Base-by-base conservation (phyloP, 345 rosid genomes). In the Hibiscus tridactylites region DNA sequence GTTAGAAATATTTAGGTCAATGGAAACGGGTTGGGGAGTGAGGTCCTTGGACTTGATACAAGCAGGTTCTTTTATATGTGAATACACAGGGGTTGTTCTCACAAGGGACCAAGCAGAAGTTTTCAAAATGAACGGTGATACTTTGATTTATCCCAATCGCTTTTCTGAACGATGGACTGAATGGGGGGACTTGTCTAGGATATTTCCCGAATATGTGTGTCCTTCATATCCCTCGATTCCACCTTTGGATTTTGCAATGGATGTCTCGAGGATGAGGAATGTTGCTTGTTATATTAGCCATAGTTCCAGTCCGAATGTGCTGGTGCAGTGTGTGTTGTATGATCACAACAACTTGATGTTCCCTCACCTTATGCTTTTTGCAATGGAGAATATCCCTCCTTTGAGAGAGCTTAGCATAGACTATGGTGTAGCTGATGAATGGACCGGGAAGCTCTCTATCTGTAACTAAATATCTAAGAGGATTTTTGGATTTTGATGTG, bases 251-350 rank as follows among this genome's bases (percentile, higher is more conserved):
- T 92, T 85, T 60, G 96, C 97, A 15, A 82, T 95, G 96, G 98
- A 95, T 81, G 98, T 95, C 42, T 92, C 99, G 0, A 89, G 85
- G 81, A 84, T 90, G 97, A 85, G 99, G 83, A 95, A 92, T 75
- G 94, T 87, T 73, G 96, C 99, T 57, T 92, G 97, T 71, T 95
- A 95, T 75, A 84, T 95, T 52, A 90, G 99, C 79, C 98, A 95
- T 56, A 89, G 97, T 81, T 70, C 84, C 57, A 80, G 83, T 78
- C 96, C 99, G 9, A 95, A 95, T 79, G 91, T 90, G 70, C 68
- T 92, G 79, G 96, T 92, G 71, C 99, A 95, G 76, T 82, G 76
- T 67, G 94, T 95, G 46, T 78, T 95, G 52, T 82, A 88, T 83
- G 96, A 95, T 79, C 98, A 92, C 79, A 95, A 85, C 71, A 92